Percentiles rank a stretch among this genome's conserved stretches.
phyloP scores from a whole-genome alignment of 1,284 basidiomycete species.

The Fistulina hepatica region DNA sequence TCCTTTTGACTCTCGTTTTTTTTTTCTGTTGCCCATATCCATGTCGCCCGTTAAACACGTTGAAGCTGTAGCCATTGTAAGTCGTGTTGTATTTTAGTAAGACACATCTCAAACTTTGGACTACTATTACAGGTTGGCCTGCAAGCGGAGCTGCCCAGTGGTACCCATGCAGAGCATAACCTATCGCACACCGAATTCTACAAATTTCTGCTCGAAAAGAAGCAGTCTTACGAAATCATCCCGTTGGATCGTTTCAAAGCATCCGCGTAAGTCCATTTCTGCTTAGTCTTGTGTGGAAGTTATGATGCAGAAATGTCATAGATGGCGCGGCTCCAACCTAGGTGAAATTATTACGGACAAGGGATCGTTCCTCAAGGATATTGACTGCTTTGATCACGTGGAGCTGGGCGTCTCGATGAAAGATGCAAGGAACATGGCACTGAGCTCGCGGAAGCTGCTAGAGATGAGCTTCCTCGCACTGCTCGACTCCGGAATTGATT shows the following conservation, averaged over 20 bases:
- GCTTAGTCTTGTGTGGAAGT: conserved; percentile 3
- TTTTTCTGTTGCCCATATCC: too few species aligned
- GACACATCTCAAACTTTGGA: too few species aligned
- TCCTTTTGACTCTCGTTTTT: too few species aligned
- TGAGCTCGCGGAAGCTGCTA: conserved; percentile 1
- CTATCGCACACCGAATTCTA: conserved; percentile 6
- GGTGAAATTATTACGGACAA: conserved; percentile 6
- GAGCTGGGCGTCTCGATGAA: conserved; percentile 2
- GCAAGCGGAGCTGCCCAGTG: too few species aligned
- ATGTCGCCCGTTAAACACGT: too few species aligned
- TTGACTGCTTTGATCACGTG: conserved; percentile 6
- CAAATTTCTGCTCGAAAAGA: conserved; percentile 4
- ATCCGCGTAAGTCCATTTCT: conserved; percentile 6
- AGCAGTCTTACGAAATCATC: conserved; percentile 2
- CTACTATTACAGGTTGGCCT: too few species aligned
- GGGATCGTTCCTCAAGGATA: conserved; percentile 3
- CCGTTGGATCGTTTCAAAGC: conserved; percentile 4
- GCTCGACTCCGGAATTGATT: too few species aligned
- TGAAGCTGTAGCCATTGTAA: too few species aligned
- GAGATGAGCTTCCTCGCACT: too few species aligned
- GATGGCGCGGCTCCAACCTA: conserved; percentile 3
- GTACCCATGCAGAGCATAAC: too few species aligned
- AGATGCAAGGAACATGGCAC: background rate
- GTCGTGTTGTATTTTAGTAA: too few species aligned
- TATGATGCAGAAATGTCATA: background rate